Percentiles rank a stretch among this genome's conserved stretches.
Evolutionary conservation across 352 stramenopile species (phyloP).

Genomic region (Phytophthora palmivora): DNA sequence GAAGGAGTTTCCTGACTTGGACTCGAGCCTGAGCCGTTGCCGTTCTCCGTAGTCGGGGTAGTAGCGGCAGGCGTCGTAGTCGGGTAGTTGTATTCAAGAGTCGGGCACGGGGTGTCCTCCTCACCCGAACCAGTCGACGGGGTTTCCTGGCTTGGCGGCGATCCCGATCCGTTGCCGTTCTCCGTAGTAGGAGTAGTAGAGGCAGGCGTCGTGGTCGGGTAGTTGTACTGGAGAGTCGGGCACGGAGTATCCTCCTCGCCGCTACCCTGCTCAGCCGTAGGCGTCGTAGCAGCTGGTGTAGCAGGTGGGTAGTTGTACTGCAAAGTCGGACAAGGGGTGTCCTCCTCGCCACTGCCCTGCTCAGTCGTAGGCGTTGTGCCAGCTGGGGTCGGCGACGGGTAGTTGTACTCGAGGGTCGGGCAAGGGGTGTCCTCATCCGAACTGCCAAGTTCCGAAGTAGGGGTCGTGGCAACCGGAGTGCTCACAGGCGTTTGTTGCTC

Average conservation of each 20-base stretch:
- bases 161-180: background rate
- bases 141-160: background rate
- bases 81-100: background rate
- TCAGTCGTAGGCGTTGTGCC: background rate
- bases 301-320: background rate
- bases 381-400: conserved; percentile 1
- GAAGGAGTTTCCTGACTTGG: background rate
- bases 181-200: too few relatives aligned
- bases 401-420: background rate
- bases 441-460: background rate
- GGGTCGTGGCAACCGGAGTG: background rate
- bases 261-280: background rate
- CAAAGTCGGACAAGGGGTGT: too few relatives aligned
- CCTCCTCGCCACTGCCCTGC: background rate
- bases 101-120: background rate
- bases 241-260: too few relatives aligned
- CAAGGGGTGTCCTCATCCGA: background rate
- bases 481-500: background rate
- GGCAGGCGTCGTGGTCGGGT: background rate
- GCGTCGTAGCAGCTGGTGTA: conserved; percentile 9
- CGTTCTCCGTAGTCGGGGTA: conserved; percentile 1
- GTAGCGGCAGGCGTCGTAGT: background rate
- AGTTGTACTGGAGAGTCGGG: background rate
- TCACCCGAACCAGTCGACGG: background rate
- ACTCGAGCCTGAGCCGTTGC: background rate